Evolutionary conservation across 1,284 basidiomycete species (phyloP).

Genomic region (Sporisorium iseilematis-ciliati): DNA sequence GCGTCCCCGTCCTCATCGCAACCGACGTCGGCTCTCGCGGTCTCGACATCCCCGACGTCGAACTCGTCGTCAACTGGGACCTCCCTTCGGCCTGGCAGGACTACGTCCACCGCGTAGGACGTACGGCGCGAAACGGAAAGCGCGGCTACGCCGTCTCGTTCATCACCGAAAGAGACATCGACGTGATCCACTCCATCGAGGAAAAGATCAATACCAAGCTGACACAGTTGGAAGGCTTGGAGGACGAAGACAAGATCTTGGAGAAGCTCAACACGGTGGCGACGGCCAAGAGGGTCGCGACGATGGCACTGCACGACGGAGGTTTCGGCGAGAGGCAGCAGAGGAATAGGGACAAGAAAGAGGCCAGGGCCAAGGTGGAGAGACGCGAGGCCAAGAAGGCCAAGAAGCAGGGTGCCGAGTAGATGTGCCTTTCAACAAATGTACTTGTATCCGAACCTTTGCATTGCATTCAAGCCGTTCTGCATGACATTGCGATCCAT

Average conservation of each 20-base stretch:
- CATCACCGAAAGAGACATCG: conserved; percentile 92
- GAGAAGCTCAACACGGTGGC: conserved; percentile 88
- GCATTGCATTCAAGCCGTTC: too few relatives aligned
- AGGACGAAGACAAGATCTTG: conserved; percentile 83
- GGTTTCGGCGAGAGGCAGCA: conserved; percentile 90
- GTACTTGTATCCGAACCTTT: conserved; percentile 17
- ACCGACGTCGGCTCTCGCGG: conserved; percentile 69
- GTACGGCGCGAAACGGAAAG: conserved; percentile 93
- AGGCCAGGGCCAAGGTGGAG: conserved; percentile 37
- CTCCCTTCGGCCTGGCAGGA: conserved; percentile 77
- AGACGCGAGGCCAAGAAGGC: conserved; percentile 27
- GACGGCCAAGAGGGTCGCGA: conserved; percentile 90
- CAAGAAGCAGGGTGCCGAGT: not conserved
- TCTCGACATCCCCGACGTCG: conserved; percentile 76
- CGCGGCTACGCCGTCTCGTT: conserved; percentile 92
- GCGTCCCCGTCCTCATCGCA: conserved; percentile 64
- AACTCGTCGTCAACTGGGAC: conserved; percentile 97
- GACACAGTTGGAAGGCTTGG: conserved; percentile 53
- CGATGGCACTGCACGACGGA: conserved; percentile 87
- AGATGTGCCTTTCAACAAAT: not conserved
- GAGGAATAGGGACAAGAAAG: conserved; percentile 78
- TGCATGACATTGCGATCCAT: too few relatives aligned
- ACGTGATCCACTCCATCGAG: conserved; percentile 85
- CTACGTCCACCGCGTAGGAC: conserved; percentile 76
- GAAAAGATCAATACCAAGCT: conserved; percentile 79